Evolutionary conservation across 306 rosid species (phyloP), one percentile per base, ranked within the genome.

Genomic region (Echinosophora koreensis): DNA sequence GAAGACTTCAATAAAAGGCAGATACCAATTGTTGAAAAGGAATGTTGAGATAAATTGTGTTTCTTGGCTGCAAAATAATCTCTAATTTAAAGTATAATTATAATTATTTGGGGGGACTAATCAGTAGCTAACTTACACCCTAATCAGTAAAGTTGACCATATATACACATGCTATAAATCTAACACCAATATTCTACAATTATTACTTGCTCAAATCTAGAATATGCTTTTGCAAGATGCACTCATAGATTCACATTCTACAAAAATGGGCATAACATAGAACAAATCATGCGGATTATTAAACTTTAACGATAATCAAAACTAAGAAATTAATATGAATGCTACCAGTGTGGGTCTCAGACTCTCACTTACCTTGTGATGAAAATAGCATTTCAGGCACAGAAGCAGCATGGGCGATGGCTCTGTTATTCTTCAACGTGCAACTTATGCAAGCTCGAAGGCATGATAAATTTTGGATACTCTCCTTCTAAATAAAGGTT

Each of bases 401-500:
- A 27, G 37, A 71, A 70, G 79, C 50, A 5, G 56, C 28, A 51
- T 22, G 15, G 39, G 7, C 27, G 58, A 60, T 32, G 57, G 42
- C 65, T 22, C 61, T 51, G 16, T 75, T 66, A 17, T 44, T 41
- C 57, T 60, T 52, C 61, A 44, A 12, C 47, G 46, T 55, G 68
- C 57, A 65, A 35, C 22, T 82, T 80, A 84, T 34, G 66, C 71
- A 60, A 82, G 70, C 69, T 86, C 87, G 68, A 86, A 80, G 28
- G 86, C 89, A 56, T 80, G 68, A 77, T 80, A 63, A 44, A 89
- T 77, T 76, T 76, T 82, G 13, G 89, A 89, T 66, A 80, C 86
- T 81, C 89, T 68, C 42, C 89, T 70, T 54, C 90, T 77, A 68
- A 89, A 82, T 70, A 89, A 77, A 41, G 87, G 83, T 78, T 86